Base-by-base conservation (phyloP, 2,329 filamentous ascomycete genomes). In the Teratosphaeriaceae sp. region DNA sequence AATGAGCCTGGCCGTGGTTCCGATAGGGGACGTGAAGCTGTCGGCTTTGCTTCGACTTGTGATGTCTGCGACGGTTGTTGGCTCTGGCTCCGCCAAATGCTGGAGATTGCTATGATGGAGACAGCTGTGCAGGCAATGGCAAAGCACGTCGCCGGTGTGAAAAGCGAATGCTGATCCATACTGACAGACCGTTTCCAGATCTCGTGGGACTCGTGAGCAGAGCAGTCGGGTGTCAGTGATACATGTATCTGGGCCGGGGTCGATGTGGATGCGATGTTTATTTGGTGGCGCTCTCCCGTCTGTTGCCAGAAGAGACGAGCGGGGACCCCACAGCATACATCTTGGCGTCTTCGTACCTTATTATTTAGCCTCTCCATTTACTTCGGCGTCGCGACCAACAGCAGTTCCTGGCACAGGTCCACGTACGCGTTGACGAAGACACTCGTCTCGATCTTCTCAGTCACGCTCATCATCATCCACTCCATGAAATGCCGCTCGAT, bases 361-460 rank as follows among this genome's bases (percentile, higher is more conserved):
- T n/a, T n/a, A n/a, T n/a, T n/a, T n/a, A n/a, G n/a, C n/a, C n/a
- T n/a, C n/a, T n/a, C n/a, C n/a, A n/a, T n/a, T n/a, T n/a, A n/a
- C n/a, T n/a, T n/a, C n/a, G n/a, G n/a, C n/a, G n/a, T n/a, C n/a
- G n/a, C n/a, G n/a, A n/a, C n/a, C n/a, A n/a, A n/a, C n/a, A n/a
- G n/a, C n/a, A n/a, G n/a, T 44, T 52, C 52, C 35, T 53, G 30
- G 33, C 50, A 53, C 16, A 55, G 35, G 15, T 38, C 43, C 11
- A 47, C 49, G 40, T 53, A 53, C 15, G 38, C 52, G 35, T 53
- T 43, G n/a, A 52, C 46, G 29, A 55, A 53, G 4, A 53, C 46
- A 21, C 41, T 9, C n/a, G 44, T 50, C 11, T 46, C 44, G 12
- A 48, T 20, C 35, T 48, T 40, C 36, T 46, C 41, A 9, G 45